Percentiles rank a stretch among this genome's conserved stretches.
Conservation (phyloP, 139 green algal genomes). For the Chlorella ohadii region DNA sequence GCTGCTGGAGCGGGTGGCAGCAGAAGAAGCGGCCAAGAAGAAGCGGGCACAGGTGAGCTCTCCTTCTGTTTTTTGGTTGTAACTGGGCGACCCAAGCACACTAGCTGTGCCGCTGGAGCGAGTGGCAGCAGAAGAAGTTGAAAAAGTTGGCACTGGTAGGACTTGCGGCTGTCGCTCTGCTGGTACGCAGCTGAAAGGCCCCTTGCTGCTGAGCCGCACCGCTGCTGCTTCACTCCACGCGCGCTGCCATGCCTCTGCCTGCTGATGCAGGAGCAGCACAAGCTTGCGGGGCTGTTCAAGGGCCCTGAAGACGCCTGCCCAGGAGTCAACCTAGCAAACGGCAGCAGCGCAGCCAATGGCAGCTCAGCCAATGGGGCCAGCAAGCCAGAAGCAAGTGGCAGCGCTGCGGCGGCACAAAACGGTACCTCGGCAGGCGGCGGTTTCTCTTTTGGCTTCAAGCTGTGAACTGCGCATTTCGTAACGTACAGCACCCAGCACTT, state of each 20-base stretch:
- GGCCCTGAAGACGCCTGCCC: not conserved
- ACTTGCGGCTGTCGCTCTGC: too few species aligned
- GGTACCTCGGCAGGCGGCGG: not conserved
- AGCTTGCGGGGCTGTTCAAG: slow-evolving; percentile 34
- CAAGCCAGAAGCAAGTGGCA: not conserved
- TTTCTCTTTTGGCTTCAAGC: slow-evolving; percentile 1
- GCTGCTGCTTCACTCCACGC: too few species aligned
- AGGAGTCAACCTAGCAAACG: not conserved
- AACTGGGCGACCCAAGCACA: too few species aligned
- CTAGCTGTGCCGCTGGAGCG: too few species aligned
- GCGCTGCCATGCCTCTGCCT: too few species aligned
- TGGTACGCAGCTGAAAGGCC: too few species aligned
- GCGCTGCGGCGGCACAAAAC: too few species aligned
- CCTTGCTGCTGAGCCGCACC: too few species aligned
- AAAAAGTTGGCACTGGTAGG: too few species aligned
- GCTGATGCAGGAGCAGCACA: slow-evolving; percentile 30
- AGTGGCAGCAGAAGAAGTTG: too few species aligned
- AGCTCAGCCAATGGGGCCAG: not conserved
- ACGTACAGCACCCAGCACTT: too few species aligned
- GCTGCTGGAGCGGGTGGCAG: slow-evolving; percentile 12
- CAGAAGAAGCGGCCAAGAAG: not conserved
- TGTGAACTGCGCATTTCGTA: not conserved
- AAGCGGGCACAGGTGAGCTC: slow-evolving; percentile 18
- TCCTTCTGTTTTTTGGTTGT: too few species aligned
- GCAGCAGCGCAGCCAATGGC: not conserved